Percentiles rank a stretch among this genome's conserved stretches.
Conservation (phyloP, 441 rosid genomes). For the Daphne laureola region DNA sequence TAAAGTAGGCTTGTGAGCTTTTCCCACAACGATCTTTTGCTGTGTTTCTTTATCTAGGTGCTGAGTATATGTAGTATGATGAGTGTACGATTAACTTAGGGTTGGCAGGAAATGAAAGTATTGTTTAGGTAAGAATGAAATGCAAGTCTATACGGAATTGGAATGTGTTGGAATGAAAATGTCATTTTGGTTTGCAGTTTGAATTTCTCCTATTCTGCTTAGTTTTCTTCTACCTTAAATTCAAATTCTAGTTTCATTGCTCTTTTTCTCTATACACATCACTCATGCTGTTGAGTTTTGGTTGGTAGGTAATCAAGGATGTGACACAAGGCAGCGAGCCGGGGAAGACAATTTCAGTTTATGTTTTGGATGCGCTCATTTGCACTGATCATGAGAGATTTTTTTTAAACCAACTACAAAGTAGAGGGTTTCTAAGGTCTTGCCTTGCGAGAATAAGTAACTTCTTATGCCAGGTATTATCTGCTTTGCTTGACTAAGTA, state of each 20-base stretch:
- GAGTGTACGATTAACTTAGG: too few relatives aligned
- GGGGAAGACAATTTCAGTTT: conserved; percentile 90
- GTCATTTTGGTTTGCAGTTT: too few relatives aligned
- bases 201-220: too few relatives aligned
- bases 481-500: conserved; percentile 9
- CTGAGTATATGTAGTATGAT: too few relatives aligned
- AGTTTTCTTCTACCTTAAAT: neutral
- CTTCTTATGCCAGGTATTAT: conserved; percentile 55
- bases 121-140: too few relatives aligned
- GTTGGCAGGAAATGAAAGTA: too few relatives aligned
- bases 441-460: conserved; percentile 72
- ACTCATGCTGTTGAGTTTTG: conserved; percentile 4
- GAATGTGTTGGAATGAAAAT: too few relatives aligned
- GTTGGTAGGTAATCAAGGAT: conserved; percentile 74
- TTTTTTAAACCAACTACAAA: conserved; percentile 90
- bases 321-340: conserved; percentile 88
- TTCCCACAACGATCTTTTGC: too few relatives aligned
- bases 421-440: conserved; percentile 83
- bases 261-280: neutral
- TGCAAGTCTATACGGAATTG: too few relatives aligned
- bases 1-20: too few relatives aligned
- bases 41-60: too few relatives aligned
- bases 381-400: conserved; percentile 83
- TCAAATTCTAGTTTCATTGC: conserved; percentile 1
- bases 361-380: conserved; percentile 81